phyloP scores from a whole-genome alignment of 192 early-diverging fungal species.

The Geranomyces variabilis region DNA sequence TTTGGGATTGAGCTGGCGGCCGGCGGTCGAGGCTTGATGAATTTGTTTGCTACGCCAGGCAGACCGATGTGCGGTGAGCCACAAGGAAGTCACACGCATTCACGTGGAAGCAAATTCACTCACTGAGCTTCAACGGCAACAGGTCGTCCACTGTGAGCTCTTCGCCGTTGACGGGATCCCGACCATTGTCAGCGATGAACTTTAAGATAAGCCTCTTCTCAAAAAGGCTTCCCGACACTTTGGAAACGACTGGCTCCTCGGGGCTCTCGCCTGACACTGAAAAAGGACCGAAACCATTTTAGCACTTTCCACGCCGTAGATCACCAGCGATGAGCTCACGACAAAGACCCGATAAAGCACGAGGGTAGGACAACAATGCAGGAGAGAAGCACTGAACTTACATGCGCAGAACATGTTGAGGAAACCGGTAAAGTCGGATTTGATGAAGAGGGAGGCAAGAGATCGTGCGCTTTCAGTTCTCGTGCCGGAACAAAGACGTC shows the following conservation, averaged over 20 bases:
- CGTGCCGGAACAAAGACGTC: no score
- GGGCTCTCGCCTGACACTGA: slow-evolving; percentile 93
- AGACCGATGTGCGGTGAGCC: neutral
- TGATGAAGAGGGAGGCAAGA: no score
- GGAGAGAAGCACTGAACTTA: slow-evolving; percentile 10
- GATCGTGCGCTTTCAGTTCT: no score
- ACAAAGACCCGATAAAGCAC: no score
- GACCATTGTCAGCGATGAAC: slow-evolving; percentile 79
- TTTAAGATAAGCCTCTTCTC: slow-evolving; percentile 88
- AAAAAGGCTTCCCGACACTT: slow-evolving; percentile 82
- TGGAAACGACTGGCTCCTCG: slow-evolving; percentile 84
- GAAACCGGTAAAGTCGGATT: no score
- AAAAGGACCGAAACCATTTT: neutral
- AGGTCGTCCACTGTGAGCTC: slow-evolving; percentile 73
- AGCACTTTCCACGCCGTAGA: no score
- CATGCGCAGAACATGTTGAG: slow-evolving; percentile 43
- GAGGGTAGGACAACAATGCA: no score
- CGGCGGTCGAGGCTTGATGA: slow-evolving; percentile 85
- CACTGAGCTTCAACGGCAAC: slow-evolving; percentile 64
- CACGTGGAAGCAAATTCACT: slow-evolving; percentile 2
- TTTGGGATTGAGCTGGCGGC: slow-evolving; percentile 90
- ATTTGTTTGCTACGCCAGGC: slow-evolving; percentile 38
- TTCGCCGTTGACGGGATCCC: slow-evolving; percentile 81
- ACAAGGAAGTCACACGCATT: neutral
- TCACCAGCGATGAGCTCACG: no score